Evolutionary conservation across 352 stramenopile species (phyloP).

Genomic region (Pelagophyceae sp.): DNA sequence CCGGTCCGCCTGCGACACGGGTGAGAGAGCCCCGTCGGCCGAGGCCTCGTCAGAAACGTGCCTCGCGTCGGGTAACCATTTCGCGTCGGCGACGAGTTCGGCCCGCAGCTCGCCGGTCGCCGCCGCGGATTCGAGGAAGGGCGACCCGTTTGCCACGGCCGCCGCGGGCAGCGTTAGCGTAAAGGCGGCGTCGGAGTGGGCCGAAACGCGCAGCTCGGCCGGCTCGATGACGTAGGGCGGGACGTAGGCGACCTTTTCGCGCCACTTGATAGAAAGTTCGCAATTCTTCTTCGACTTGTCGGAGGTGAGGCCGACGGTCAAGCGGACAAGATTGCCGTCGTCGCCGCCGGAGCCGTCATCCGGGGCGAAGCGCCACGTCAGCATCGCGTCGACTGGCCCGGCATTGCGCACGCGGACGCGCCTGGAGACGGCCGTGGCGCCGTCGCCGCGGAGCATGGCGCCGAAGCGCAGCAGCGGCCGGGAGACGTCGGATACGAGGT

Average conservation of each 20-base stretch:
- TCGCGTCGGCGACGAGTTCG: slow-evolving; percentile 34
- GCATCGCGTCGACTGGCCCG: slow-evolving; percentile 32
- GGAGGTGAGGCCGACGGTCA: neutral
- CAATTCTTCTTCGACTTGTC: too few species aligned
- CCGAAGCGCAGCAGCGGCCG: slow-evolving; percentile 35
- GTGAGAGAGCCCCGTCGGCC: neutral
- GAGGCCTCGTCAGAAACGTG: neutral
- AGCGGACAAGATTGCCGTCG: neutral
- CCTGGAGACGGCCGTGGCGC: neutral
- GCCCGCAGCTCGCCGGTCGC: slow-evolving; percentile 24
- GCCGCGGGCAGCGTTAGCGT: slow-evolving; percentile 17
- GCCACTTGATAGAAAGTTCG: slow-evolving; percentile 17
- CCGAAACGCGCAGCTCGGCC: slow-evolving; percentile 19
- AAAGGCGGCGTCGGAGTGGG: slow-evolving; percentile 29
- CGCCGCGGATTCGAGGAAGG: slow-evolving; percentile 24
- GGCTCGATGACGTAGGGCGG: slow-evolving; percentile 32
- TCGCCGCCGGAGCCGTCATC: slow-evolving; percentile 30
- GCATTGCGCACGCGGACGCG: slow-evolving; percentile 30
- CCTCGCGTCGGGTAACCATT: too few species aligned
- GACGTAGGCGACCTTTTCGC: slow-evolving; percentile 26
- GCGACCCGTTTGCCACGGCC: slow-evolving; percentile 8
- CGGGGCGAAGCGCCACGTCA: slow-evolving; percentile 28
- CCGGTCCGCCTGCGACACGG: too few species aligned
- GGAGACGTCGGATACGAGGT: slow-evolving; percentile 20
- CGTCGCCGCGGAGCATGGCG: slow-evolving; percentile 11